Evolutionary conservation across 257 asterid genomes (phyloP).

Genomic region (Nicotiana noctiflora): DNA sequence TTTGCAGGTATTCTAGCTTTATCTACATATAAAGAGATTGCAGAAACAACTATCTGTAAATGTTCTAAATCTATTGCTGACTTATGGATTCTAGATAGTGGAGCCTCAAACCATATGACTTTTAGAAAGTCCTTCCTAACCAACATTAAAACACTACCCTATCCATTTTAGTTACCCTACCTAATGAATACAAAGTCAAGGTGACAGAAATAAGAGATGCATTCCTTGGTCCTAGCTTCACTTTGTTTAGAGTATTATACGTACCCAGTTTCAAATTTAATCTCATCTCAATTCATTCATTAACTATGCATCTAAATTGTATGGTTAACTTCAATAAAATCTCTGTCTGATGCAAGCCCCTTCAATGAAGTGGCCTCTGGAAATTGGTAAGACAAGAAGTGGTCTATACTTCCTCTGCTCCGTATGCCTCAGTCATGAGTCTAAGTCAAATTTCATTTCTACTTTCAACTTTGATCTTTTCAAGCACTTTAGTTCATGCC

Average conservation of each 20-base stretch:
- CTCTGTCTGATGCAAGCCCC: not conserved
- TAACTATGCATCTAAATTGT: not conserved
- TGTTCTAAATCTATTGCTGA: too few species aligned
- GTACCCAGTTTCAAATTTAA: not conserved
- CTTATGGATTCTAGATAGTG: not conserved
- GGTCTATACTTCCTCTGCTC: too few species aligned
- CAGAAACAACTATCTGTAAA: too few species aligned
- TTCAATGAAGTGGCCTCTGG: not conserved
- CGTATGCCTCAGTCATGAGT: too few species aligned
- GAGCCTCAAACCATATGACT: not conserved
- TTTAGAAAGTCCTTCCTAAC: not conserved
- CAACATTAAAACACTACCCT: not conserved
- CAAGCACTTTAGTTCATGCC: too few species aligned
- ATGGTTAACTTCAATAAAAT: too few species aligned
- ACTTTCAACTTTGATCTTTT: too few species aligned
- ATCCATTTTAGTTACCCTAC: not conserved
- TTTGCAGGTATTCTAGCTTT: too few species aligned
- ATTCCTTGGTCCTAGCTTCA: not conserved
- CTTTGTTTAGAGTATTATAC: not conserved
- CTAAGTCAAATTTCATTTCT: too few species aligned
- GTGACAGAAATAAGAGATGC: not conserved
- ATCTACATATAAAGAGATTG: too few species aligned
- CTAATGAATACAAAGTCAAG: not conserved
- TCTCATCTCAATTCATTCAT: too few species aligned
- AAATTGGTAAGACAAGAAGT: too few species aligned